Conservation (phyloP, 2,329 filamentous ascomycete genomes). For the Pseudogymnoascus sp. region DNA sequence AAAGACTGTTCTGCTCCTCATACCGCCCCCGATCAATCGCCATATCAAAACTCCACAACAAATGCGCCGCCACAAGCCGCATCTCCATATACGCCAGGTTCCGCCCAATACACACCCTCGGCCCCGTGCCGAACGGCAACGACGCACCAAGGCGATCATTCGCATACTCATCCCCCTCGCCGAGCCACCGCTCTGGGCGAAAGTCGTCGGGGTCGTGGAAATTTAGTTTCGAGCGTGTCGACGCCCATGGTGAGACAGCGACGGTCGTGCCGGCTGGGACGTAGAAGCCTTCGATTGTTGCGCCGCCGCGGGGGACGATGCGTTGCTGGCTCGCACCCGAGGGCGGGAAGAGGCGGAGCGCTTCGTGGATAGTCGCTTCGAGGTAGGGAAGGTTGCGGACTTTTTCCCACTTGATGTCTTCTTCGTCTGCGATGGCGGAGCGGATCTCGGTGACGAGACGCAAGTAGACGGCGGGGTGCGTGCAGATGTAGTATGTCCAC, state of each 20-base stretch:
- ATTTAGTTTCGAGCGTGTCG: neutral
- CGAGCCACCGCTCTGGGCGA: constrained; percentile 12
- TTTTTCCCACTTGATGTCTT: constrained; percentile 10
- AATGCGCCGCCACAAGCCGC: constrained; percentile 10
- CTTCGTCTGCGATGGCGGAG: neutral
- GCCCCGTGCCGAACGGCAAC: constrained; percentile 13
- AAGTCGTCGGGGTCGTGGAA: constrained; percentile 12
- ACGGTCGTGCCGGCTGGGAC: constrained; percentile 28
- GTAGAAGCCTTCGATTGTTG: constrained; percentile 20
- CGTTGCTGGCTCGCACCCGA: constrained; percentile 38
- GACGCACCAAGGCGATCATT: neutral
- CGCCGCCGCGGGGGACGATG: constrained; percentile 28
- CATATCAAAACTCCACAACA: constrained; percentile 15
- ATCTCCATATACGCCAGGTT: constrained; percentile 16
- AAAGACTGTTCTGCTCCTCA: neutral
- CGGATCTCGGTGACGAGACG: constrained; percentile 8
- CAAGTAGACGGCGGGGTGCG: neutral
- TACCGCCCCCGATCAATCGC: constrained; percentile 4
- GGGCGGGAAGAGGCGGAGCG: constrained; percentile 10
- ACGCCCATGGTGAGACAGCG: constrained; percentile 31
- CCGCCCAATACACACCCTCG: constrained; percentile 14
- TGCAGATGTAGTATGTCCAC: constrained; percentile 19
- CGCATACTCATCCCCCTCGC: neutral
- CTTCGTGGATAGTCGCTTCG: constrained; percentile 12
- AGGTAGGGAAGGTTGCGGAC: constrained; percentile 14